These are phyloP conservation scores for Meyerozyma carpophila DNA, from an alignment of 1,139 yeast genomes.

Conservation along the genomic window DNA sequence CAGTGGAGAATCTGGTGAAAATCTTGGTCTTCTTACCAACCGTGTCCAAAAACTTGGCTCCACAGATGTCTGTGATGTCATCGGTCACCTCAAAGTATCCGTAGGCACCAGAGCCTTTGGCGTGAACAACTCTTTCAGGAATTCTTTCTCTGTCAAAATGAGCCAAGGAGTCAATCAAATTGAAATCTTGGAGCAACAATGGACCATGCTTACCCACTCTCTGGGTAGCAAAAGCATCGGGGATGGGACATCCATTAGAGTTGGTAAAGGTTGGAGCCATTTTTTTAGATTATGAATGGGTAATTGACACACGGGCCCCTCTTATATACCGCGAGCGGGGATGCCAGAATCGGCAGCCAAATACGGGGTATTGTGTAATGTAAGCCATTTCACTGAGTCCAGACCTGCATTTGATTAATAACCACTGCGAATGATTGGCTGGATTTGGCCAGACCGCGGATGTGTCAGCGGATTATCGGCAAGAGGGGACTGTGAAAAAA, in stretches of 20 bases:
- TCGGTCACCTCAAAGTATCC: conserved; percentile 80
- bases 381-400: neutral
- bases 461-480: neutral
- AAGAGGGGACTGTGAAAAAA: neutral
- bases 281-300: neutral
- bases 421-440: neutral
- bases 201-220: conserved; percentile 70
- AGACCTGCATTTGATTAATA: neutral
- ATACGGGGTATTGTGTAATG: neutral
- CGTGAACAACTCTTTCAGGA: conserved; percentile 88
- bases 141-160: conserved; percentile 85
- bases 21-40: conserved; percentile 73
- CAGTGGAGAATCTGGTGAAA: conserved; percentile 79
- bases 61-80: conserved; percentile 69
- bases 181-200: conserved; percentile 70
- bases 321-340: conserved; percentile 1
- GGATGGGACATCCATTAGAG: conserved; percentile 70
- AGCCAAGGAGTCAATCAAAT: conserved; percentile 69
- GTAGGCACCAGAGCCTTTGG: conserved; percentile 85
- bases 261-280: conserved; percentile 51
- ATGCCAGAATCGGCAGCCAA: neutral
- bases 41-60: conserved; percentile 64
- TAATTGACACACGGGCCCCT: neutral
- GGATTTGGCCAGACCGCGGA: neutral
- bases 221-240: conserved; percentile 67